Base-by-base conservation (phyloP, 2,329 filamentous ascomycete genomes). In the Ophiosphaerella korrae region DNA sequence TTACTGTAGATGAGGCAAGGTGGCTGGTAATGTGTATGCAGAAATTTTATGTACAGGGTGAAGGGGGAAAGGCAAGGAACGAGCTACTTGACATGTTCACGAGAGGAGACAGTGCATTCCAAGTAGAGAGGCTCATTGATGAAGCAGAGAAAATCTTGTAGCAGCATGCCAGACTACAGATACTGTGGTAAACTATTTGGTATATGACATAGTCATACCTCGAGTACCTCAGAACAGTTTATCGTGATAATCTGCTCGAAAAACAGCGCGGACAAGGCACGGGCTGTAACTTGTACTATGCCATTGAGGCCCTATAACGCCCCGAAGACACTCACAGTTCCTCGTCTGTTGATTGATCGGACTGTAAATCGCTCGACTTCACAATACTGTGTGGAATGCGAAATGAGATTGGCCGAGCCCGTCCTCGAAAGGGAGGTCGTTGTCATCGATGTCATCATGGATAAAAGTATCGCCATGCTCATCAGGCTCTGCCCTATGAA, bases 1-100 rank as follows among this genome's bases (percentile, higher is more conserved):
- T 96, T 5, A 86, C 80, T 57, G 82, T 90, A 0, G 85, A 92
- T 45, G 89, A 96, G 69, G 92, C 89, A n/a, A 87, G 87, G 74
- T 97, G 90, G 88, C 76, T 99, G 63, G 80, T 96, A 42, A 89
- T 97, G 85, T 94, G 91, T 63, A 77, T 99, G 77, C 94, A 99
- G 79, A 86, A 91, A 68, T 99, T 99, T 74, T 99, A 99, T 70
- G 82, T 75, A 52, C 77, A 73, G 85, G 84, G 58, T 9, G 84
- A 56, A 78, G 84, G 80, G 63, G 74, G 69, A 48, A 78, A 74
- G 61, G 62, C 82, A 81, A 50, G 78, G 70, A 45, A 76, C 6
- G 80, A 81, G 55, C 71, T 99, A 70, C 74, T 97, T 70, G 85
- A 91, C 73, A 87, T 88, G 82, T 99, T 99, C 73, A 88, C 84